Percentiles rank a stretch among this genome's conserved stretches.
These are phyloP conservation scores for Tuber calosporum DNA, from an alignment of 495 filamentous ascomycete genomes.

Conservation along the genomic window DNA sequence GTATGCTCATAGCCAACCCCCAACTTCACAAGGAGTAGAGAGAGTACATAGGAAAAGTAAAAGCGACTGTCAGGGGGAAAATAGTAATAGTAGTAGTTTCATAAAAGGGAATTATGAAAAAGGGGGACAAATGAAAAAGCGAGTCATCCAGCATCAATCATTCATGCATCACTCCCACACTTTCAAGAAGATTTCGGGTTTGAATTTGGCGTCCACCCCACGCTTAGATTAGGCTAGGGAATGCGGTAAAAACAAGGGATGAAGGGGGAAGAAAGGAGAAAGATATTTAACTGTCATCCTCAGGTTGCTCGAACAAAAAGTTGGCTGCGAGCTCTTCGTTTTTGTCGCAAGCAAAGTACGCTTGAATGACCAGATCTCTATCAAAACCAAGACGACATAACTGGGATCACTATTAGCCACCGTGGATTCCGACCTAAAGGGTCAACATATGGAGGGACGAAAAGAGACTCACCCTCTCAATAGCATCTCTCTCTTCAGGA, in stretches of 20 bases:
- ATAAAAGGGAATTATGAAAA: neutral
- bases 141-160: conserved; percentile 2
- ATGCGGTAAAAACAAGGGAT: neutral
- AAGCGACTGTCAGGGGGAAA: neutral
- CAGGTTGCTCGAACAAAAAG: conserved; percentile 93
- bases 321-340: conserved; percentile 97
- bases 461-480: conserved; percentile 70
- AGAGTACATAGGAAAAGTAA: conserved; percentile 2
- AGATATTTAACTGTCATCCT: conserved; percentile 54
- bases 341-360: conserved; percentile 98
- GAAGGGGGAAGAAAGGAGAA: neutral
- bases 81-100: neutral
- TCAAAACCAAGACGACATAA: conserved; percentile 86
- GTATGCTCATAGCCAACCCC: neutral
- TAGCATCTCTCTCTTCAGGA: conserved; percentile 91
- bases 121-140: neutral
- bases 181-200: neutral
- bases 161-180: conserved; percentile 5
- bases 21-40: neutral
- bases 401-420: conserved; percentile 49
- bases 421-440: conserved; percentile 12
- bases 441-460: neutral
- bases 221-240: neutral
- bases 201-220: neutral
- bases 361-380: conserved; percentile 89